These are phyloP conservation scores for Calocera cornea DNA, from an alignment of 768 basidiomycete species.

Conservation along the genomic window DNA sequence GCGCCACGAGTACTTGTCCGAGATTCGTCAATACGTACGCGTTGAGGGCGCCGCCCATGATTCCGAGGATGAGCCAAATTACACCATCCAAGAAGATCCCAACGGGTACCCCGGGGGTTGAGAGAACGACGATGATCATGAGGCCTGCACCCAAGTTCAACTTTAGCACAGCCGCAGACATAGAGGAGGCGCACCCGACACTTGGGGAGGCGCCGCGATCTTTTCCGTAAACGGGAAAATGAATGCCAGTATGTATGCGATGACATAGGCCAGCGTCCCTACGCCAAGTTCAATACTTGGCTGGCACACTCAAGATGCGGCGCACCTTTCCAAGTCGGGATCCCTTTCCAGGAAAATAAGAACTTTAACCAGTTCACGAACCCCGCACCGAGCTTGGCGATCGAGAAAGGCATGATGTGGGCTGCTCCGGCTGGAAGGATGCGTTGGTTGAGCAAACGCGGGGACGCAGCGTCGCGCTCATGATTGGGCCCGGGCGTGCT, in stretches of 20 bases:
- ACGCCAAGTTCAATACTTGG: not conserved
- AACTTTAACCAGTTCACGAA: not conserved
- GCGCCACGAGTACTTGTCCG: not conserved
- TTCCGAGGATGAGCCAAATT: not conserved
- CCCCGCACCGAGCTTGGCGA: not conserved
- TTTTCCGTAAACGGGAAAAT: not conserved
- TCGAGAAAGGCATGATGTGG: not conserved
- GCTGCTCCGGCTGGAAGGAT: too few relatives aligned
- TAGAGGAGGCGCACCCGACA: not conserved
- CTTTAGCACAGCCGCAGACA: not conserved
- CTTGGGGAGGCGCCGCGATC: not conserved
- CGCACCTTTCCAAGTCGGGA: not conserved
- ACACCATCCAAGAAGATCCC: not conserved
- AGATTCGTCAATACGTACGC: not conserved
- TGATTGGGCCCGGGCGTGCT: not conserved
- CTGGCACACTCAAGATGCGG: not conserved
- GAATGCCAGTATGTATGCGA: not conserved
- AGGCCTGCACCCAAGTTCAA: not conserved
- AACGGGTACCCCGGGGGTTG: not conserved
- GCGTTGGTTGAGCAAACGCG: not conserved
- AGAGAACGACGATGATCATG: not conserved
- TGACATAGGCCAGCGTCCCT: not conserved
- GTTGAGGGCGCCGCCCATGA: not conserved
- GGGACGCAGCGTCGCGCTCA: not conserved
- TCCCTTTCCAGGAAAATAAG: not conserved